Conservation (phyloP, 2,329 filamentous ascomycete genomes). For the Pseudogymnoascus sp. region DNA sequence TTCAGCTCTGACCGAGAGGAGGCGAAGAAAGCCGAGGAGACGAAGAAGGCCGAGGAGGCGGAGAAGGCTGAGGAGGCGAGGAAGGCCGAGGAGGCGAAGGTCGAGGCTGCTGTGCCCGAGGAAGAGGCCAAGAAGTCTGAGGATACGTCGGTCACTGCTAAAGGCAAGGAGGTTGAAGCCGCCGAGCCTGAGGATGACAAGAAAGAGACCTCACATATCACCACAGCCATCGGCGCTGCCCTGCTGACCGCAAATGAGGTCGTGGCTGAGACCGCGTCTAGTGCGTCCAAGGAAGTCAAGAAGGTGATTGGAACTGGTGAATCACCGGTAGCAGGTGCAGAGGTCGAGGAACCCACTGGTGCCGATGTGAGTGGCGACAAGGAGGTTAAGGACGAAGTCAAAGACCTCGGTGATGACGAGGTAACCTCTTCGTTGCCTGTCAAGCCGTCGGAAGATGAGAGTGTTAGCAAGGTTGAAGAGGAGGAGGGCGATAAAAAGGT, state of each 20-base stretch:
- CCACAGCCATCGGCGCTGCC: not conserved
- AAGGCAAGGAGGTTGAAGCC: not conserved
- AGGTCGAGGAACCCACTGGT: not conserved
- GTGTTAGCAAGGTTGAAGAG: not conserved
- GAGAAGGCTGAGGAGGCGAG: not conserved
- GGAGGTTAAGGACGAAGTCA: not conserved
- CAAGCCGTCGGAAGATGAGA: not conserved
- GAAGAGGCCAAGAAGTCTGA: not conserved
- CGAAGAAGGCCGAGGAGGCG: not conserved
- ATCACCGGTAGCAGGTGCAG: not conserved
- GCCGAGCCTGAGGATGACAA: not conserved
- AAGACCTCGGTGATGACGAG: not conserved
- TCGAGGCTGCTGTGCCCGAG: no score
- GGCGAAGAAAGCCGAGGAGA: not conserved
- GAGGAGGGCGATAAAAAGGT: not conserved
- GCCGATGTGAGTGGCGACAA: not conserved
- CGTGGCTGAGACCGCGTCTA: not conserved
- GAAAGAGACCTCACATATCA: not conserved
- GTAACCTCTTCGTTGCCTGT: not conserved
- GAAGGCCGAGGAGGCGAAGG: not conserved
- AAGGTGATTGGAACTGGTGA: not conserved
- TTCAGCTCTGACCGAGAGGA: constrained; percentile 14
- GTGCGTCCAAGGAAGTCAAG: not conserved
- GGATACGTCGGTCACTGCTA: not conserved
- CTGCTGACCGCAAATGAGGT: not conserved